Evolutionary conservation across 2,329 filamentous ascomycete species (phyloP).

Genomic region (Thelonectria rubi): DNA sequence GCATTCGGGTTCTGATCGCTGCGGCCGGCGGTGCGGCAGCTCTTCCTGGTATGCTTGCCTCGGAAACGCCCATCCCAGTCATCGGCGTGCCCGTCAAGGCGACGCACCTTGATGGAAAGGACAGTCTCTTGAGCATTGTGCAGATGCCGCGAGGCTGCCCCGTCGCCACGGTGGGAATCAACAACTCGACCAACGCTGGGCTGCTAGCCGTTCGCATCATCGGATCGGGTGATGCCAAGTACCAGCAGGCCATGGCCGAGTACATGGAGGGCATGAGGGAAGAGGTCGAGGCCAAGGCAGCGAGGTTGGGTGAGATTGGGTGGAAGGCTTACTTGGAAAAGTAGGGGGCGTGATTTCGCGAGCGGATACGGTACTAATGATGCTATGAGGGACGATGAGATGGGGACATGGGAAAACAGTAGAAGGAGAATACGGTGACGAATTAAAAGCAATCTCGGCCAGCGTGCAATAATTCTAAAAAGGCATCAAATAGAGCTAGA

Average conservation of each 20-base stretch:
- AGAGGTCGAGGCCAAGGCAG: slow-evolving; percentile 19
- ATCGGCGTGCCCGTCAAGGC: slow-evolving; percentile 83
- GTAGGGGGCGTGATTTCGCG: not conserved
- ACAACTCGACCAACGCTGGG: slow-evolving; percentile 81
- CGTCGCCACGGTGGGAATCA: slow-evolving; percentile 80
- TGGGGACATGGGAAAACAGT: not conserved
- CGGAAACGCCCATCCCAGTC: slow-evolving; percentile 75
- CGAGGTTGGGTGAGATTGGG: slow-evolving; percentile 4
- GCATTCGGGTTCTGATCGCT: slow-evolving; percentile 78
- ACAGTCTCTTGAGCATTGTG: slow-evolving; percentile 76
- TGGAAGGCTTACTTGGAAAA: slow-evolving; percentile 14
- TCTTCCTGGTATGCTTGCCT: slow-evolving; percentile 78
- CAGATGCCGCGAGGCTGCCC: slow-evolving; percentile 81
- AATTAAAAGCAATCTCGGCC: no score
- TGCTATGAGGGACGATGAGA: not conserved
- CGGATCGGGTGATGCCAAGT: slow-evolving; percentile 63
- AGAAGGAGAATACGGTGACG: not conserved
- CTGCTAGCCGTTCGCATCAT: slow-evolving; percentile 76
- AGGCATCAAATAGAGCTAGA: no score
- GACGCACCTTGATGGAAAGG: slow-evolving; percentile 75
- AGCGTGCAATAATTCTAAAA: no score
- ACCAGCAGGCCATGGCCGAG: slow-evolving; percentile 61
- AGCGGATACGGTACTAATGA: no score
- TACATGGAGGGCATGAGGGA: slow-evolving; percentile 18
- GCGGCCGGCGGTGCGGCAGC: slow-evolving; percentile 79